Base-by-base conservation (phyloP, 2,329 filamentous ascomycete species). In the Phialophora expanda region DNA sequence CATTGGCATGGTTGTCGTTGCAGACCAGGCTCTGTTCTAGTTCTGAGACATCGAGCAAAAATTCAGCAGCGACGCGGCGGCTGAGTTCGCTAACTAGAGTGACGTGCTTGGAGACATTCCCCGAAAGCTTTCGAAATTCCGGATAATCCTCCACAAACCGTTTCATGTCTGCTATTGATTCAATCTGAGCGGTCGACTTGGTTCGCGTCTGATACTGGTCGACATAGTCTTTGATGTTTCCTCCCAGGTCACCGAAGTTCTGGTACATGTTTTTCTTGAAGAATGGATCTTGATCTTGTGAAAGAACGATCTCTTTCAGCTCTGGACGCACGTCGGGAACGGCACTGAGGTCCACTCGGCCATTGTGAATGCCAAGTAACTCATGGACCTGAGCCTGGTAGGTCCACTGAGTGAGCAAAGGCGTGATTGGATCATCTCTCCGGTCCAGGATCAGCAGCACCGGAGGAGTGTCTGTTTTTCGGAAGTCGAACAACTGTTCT, bases 361-460 rank as follows among this genome's bases (percentile, higher is more conserved):
- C 95, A 76, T 98, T 98, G 65, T 91, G 87, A 71, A 99, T 97
- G 4, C 95, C 95, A 12, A 99, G 83, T 1, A 98, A 81, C 75
- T 99, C 95, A 76, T 99, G 95, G 0, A 99, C 95, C 93, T 99
- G 99, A n/a, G 95, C 95, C 79, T 99, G 95, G 75, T 99, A 99
- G 28, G 95, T 99, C 95, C 95, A 99, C 76, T 99, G 95, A 2
- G 93, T 97, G 56, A 99, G 84, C 11, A 99, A 82, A 0, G 95
- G 95, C 3, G 95, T 99, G 58, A 98, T 90, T 0, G 95, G 94
- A 74, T 99, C 95, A 75, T 97, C 93, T 76, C 95, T 87, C 50
- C 95, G 88, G 78, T 99, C 95, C 32, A 99, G 80, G 61, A 99
- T 87, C 38, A 99, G 84, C 14, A 99, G 83, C 72, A 99, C 93